Conservation (phyloP, 352 stramenopile genomes). For the Poterioochromonas sp. region DNA sequence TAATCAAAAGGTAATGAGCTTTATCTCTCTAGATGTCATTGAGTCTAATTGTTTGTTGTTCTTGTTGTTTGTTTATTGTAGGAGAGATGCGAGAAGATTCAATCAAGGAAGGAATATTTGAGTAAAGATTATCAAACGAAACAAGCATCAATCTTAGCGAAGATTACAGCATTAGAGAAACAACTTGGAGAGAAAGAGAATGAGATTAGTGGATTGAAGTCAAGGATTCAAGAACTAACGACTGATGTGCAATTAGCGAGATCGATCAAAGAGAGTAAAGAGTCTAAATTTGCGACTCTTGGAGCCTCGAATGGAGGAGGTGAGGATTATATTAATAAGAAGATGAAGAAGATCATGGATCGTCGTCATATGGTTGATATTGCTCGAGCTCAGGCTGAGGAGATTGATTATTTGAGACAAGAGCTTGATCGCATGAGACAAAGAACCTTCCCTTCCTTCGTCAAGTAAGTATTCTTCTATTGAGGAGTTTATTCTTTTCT, state of each 20-base stretch:
- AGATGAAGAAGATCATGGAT: conserved; percentile 66
- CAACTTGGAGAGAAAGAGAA: neutral
- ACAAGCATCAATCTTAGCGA: neutral
- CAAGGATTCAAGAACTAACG: neutral
- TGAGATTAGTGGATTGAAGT: neutral
- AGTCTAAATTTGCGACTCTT: no score
- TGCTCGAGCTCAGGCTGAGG: conserved; percentile 63
- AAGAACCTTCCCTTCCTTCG: conserved; percentile 72
- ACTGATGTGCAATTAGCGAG: neutral
- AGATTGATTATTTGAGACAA: conserved; percentile 68
- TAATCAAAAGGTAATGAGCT: neutral
- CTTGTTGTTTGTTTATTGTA: no score
- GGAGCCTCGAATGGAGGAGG: neutral
- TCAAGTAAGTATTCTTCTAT: conserved; percentile 15
- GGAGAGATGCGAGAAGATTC: neutral
- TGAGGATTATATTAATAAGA: conserved; percentile 24
- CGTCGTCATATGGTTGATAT: conserved; percentile 68
- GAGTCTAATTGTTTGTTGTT: neutral
- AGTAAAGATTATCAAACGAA: neutral
- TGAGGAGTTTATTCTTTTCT: neutral
- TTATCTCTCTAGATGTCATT: neutral
- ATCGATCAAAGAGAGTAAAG: neutral
- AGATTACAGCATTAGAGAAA: neutral
- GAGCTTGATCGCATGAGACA: conserved; percentile 71
- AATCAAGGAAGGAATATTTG: neutral